These are phyloP conservation scores for Microdochium trichocladiopsis DNA, from an alignment of 2,329 filamentous ascomycete genomes.

Conservation along the genomic window DNA sequence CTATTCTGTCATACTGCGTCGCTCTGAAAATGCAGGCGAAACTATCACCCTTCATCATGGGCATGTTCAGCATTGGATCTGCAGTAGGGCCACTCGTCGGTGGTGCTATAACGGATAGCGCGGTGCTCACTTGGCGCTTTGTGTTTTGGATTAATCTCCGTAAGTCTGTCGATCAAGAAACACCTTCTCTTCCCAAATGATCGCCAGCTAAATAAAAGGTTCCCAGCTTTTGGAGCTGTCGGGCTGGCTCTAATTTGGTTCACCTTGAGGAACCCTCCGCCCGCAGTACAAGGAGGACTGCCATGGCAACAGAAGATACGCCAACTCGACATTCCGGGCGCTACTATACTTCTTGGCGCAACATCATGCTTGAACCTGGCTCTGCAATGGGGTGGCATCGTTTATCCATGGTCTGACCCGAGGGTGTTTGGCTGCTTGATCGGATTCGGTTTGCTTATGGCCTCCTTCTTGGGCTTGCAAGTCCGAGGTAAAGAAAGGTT, in stretches of 20 bases:
- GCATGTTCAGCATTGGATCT: slow-evolving; percentile 24
- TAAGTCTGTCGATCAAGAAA: slow-evolving; percentile 7
- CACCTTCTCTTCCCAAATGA: too few relatives aligned
- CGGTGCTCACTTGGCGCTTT: slow-evolving; percentile 1
- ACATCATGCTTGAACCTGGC: slow-evolving; percentile 38
- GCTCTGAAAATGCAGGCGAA: slow-evolving; percentile 20
- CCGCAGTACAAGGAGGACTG: slow-evolving; percentile 6
- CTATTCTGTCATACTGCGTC: slow-evolving; percentile 21
- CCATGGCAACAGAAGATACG: slow-evolving; percentile 14
- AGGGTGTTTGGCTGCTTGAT: slow-evolving; percentile 32
- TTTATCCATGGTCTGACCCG: slow-evolving; percentile 28
- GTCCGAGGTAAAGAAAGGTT: slow-evolving; percentile 10
- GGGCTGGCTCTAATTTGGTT: slow-evolving; percentile 18
- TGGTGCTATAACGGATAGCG: slow-evolving; percentile 25
- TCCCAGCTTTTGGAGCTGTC: slow-evolving; percentile 18
- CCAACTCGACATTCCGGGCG: slow-evolving; percentile 11
- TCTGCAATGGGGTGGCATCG: slow-evolving; percentile 33
- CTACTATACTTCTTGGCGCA: slow-evolving; percentile 28
- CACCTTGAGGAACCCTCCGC: slow-evolving; percentile 18
- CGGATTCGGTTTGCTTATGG: slow-evolving; percentile 12
- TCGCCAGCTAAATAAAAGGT: too few relatives aligned
- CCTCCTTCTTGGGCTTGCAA: slow-evolving; percentile 16
- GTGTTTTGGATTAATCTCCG: slow-evolving; percentile 3
- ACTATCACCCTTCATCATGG: slow-evolving; percentile 22
- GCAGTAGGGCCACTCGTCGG: slow-evolving; percentile 25